phyloP scores from a whole-genome alignment of 1,139 yeast species.

The Pichia sp. region DNA sequence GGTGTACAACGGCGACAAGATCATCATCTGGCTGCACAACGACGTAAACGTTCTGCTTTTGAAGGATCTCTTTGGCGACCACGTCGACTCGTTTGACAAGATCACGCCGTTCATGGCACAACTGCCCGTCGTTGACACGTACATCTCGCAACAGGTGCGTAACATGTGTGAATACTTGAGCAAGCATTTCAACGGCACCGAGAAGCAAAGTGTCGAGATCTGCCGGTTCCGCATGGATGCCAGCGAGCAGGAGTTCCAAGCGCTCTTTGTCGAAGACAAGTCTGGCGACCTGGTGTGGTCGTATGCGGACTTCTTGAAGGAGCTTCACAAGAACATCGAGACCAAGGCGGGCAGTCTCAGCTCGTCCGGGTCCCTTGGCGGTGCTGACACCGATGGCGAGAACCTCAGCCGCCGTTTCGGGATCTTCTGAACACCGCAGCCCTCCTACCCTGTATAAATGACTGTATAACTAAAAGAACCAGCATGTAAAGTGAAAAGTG shows the following conservation, averaged over 20 bases:
- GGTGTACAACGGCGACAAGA: constrained; percentile 64
- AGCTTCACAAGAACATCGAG: constrained; percentile 59
- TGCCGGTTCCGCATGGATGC: constrained; percentile 69
- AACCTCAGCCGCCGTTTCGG: constrained; percentile 18
- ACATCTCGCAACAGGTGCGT: constrained; percentile 66
- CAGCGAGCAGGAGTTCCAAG: constrained; percentile 54
- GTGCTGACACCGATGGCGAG: constrained; percentile 16
- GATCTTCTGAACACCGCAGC: constrained; percentile 13
- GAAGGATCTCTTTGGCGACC: constrained; percentile 70
- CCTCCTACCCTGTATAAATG: too few relatives aligned
- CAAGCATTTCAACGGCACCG: constrained; percentile 39
- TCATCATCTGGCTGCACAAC: constrained; percentile 70
- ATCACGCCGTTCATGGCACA: constrained; percentile 50
- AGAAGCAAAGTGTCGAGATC: constrained; percentile 47
- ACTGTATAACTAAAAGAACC: too few relatives aligned
- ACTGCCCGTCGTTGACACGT: constrained; percentile 71
- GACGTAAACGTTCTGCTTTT: constrained; percentile 67
- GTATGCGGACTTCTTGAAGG: constrained; percentile 59
- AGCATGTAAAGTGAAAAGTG: too few relatives aligned
- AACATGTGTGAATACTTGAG: constrained; percentile 56
- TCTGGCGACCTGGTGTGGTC: constrained; percentile 50
- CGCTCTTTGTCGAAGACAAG: constrained; percentile 73
- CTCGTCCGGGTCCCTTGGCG: not conserved
- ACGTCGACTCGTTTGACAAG: constrained; percentile 41
- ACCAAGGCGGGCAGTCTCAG: constrained; percentile 37